Conservation (phyloP, 148 eudicot species). For the Rhododendron williamsianum region DNA sequence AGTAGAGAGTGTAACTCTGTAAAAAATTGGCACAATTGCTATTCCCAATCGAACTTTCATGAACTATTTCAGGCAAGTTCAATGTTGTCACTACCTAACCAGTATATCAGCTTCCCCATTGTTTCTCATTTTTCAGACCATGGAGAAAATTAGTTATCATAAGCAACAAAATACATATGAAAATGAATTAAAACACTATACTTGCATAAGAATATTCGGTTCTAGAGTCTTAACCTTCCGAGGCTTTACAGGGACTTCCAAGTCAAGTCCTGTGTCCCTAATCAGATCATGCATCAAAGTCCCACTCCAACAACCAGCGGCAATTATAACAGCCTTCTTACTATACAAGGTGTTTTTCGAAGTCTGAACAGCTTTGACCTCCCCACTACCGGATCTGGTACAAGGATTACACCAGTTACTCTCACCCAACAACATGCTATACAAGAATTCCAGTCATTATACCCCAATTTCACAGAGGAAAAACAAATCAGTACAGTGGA, state of each 20-base stretch:
- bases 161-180: background rate
- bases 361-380: slow-evolving; percentile 70
- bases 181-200: background rate
- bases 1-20: background rate
- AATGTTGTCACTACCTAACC: background rate
- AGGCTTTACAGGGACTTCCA: slow-evolving; percentile 78
- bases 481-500: background rate
- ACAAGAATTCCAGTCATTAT: background rate
- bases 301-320: slow-evolving; percentile 97
- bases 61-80: background rate
- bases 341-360: slow-evolving; percentile 45
- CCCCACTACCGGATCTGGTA: slow-evolving; percentile 54
- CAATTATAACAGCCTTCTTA: slow-evolving; percentile 65
- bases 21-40: background rate
- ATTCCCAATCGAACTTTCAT: background rate
- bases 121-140: background rate
- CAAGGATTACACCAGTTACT: background rate
- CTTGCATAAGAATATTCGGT: background rate
- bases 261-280: slow-evolving; percentile 31
- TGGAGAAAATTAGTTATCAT: background rate
- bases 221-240: slow-evolving; percentile 57
- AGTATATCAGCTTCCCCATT: background rate
- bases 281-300: slow-evolving; percentile 63
- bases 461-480: background rate
- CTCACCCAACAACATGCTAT: background rate